Evolutionary conservation across 1,139 yeast genomes (phyloP).

Genomic region (Yamadazyma spencermartinsiae): DNA sequence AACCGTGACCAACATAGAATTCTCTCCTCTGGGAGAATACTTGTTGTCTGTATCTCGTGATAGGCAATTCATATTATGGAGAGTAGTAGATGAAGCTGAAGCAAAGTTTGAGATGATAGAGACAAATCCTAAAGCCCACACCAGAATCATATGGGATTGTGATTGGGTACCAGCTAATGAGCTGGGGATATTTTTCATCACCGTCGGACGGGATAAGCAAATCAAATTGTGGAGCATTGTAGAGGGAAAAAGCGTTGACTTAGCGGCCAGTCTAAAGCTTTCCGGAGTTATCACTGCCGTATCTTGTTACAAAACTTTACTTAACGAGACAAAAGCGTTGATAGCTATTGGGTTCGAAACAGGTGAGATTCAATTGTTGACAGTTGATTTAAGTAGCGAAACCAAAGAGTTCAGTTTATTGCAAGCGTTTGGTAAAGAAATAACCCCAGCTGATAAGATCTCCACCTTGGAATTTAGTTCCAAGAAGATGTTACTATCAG

Average conservation of each 20-base stretch:
- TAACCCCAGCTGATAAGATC: constrained; percentile 63
- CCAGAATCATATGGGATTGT: constrained; percentile 95
- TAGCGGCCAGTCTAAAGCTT: constrained; percentile 39
- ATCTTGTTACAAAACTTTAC: constrained; percentile 43
- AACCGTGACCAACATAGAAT: constrained; percentile 80
- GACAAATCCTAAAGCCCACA: constrained; percentile 70
- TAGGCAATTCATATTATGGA: constrained; percentile 82
- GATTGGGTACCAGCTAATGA: constrained; percentile 64
- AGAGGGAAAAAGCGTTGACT: constrained; percentile 21
- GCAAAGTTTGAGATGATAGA: constrained; percentile 46
- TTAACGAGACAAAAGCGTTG: constrained; percentile 24
- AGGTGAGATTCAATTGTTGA: constrained; percentile 38
- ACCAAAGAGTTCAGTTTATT: constrained; percentile 26
- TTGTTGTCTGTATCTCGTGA: constrained; percentile 88
- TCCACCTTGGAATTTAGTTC: constrained; percentile 59
- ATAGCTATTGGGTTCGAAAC: constrained; percentile 75
- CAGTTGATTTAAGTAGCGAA: constrained; percentile 29
- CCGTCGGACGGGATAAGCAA: constrained; percentile 85
- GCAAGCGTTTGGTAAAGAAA: constrained; percentile 29
- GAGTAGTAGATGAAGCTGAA: constrained; percentile 39
- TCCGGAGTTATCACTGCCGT: constrained; percentile 71
- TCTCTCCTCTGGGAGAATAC: constrained; percentile 69
- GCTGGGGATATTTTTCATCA: constrained; percentile 52
- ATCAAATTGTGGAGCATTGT: constrained; percentile 67
- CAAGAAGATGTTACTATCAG: constrained; percentile 46